Evolutionary conservation across 2,329 filamentous ascomycete genomes (phyloP).

Genomic region (Xylariaceae sp.): DNA sequence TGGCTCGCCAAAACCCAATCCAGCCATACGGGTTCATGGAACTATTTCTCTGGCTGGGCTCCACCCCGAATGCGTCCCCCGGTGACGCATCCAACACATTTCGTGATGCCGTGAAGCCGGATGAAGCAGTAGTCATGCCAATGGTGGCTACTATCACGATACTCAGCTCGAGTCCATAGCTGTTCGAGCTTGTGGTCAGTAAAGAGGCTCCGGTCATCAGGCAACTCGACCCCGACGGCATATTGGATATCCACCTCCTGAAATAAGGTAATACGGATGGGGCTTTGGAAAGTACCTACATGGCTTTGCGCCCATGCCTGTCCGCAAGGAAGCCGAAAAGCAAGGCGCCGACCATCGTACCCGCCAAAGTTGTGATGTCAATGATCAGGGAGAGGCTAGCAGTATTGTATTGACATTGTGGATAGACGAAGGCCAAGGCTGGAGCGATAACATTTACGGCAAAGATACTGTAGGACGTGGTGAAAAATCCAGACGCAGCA

Average conservation of each 20-base stretch:
- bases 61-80: neutral
- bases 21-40: constrained; percentile 18
- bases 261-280: too few species aligned
- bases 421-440: too few species aligned
- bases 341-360: constrained; percentile 44
- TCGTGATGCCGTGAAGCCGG: neutral
- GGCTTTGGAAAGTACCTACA: too few species aligned
- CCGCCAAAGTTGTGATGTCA: constrained; percentile 44
- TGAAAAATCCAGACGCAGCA: too few species aligned
- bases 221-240: too few species aligned
- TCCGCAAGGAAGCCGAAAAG: constrained; percentile 48
- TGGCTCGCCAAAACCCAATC: constrained; percentile 27
- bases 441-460: too few species aligned
- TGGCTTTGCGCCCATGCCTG: constrained; percentile 44
- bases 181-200: too few species aligned
- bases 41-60: neutral
- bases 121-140: constrained; percentile 26
- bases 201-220: too few species aligned
- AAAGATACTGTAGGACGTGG: too few species aligned
- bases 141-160: constrained; percentile 51
- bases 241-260: too few species aligned
- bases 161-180: constrained; percentile 48
- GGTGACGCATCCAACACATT: too few species aligned
- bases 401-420: too few species aligned
- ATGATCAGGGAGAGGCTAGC: constrained; percentile 4